phyloP scores from a whole-genome alignment of 257 asterid genomes.

The Thymus mandschuricus region DNA sequence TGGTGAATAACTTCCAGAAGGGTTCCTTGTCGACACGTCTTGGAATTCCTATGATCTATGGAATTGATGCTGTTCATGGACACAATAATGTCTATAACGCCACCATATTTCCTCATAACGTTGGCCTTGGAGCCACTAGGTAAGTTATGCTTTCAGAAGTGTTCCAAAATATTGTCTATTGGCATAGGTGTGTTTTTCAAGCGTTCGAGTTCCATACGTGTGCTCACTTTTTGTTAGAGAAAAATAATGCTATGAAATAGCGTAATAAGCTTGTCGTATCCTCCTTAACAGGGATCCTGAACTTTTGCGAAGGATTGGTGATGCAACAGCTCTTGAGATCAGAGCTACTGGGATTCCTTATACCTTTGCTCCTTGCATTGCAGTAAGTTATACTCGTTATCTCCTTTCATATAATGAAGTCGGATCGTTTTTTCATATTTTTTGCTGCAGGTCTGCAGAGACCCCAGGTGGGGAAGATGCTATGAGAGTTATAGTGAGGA shows the following conservation, averaged over 20 bases:
- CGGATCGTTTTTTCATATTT: slow-evolving; percentile 17
- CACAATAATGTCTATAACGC: slow-evolving; percentile 81
- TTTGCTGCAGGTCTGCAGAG: slow-evolving; percentile 76
- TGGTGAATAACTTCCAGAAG: slow-evolving; percentile 77
- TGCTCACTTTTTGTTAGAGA: background rate
- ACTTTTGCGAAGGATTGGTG: slow-evolving; percentile 72
- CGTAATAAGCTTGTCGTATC: slow-evolving; percentile 19
- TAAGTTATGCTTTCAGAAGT: slow-evolving; percentile 27
- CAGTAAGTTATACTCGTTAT: slow-evolving; percentile 57
- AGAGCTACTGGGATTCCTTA: slow-evolving; percentile 95
- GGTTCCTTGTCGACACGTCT: slow-evolving; percentile 80
- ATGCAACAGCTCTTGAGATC: slow-evolving; percentile 83
- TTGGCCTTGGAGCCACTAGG: slow-evolving; percentile 95
- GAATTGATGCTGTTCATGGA: slow-evolving; percentile 91
- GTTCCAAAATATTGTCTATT: background rate
- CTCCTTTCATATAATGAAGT: slow-evolving; percentile 10
- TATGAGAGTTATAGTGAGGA: slow-evolving; percentile 94
- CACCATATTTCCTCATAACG: slow-evolving; percentile 86
- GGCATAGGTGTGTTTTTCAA: slow-evolving; percentile 3
- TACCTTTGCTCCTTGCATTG: slow-evolving; percentile 91
- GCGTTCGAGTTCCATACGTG: background rate
- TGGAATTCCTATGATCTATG: slow-evolving; percentile 88
- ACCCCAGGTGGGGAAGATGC: slow-evolving; percentile 98
- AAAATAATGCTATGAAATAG: background rate
- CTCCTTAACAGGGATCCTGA: slow-evolving; percentile 71